A percentile compares a stretch with the other conserved stretches of the same genome.
These are phyloP conservation scores for Magnaporthiopsis incrustans DNA, from an alignment of 2,329 filamentous ascomycete genomes.

Conservation along the genomic window DNA sequence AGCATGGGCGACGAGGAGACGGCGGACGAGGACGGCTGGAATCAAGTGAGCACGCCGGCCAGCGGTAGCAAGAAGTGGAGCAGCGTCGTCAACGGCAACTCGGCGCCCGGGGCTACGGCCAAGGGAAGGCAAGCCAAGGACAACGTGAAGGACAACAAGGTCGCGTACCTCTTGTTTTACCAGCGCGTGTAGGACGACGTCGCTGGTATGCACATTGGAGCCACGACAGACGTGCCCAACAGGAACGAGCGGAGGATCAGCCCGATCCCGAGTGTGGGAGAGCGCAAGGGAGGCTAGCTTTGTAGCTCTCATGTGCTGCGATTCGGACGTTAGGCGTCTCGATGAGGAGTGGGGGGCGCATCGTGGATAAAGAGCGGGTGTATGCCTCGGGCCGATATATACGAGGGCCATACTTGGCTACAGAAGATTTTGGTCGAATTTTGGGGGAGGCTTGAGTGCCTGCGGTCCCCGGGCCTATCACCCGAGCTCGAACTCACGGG, in stretches of 20 bases:
- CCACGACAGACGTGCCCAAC: not conserved
- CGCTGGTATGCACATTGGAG: not conserved
- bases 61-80: conserved; percentile 73
- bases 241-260: not conserved
- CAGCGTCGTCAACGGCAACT: conserved; percentile 56
- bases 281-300: conserved; percentile 3
- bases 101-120: conserved; percentile 37
- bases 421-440: not conserved
- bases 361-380: not conserved
- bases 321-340: not conserved
- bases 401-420: conserved; percentile 2
- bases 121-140: conserved; percentile 52
- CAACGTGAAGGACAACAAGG: conserved; percentile 83
- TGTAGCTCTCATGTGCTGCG: not conserved
- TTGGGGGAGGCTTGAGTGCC: not conserved
- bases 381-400: not conserved
- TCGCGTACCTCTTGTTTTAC: conserved; percentile 95
- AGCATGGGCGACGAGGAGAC: conserved; percentile 58
- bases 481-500: not conserved
- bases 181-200: conserved; percentile 53
- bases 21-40: conserved; percentile 64
- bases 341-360: too few species aligned
- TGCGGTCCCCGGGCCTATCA: not conserved
- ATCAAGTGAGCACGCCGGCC: conserved; percentile 57
- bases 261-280: not conserved